phyloP scores from a whole-genome alignment of 257 asterid genomes.

The Vinca minor region DNA sequence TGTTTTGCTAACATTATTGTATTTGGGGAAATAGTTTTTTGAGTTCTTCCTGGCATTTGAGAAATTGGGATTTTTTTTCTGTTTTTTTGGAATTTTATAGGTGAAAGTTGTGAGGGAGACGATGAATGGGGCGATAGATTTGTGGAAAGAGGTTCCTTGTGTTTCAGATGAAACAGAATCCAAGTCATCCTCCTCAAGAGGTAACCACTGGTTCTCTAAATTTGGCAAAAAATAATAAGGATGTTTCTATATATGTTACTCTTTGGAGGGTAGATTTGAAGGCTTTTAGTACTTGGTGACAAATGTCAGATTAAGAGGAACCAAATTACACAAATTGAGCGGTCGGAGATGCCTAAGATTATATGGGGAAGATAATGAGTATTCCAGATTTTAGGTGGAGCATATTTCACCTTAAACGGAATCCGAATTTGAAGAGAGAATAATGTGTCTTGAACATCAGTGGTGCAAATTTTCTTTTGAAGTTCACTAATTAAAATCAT shows the following conservation, averaged over 20 bases:
- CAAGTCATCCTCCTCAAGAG: slow-evolving; percentile 43
- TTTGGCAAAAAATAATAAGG: not conserved
- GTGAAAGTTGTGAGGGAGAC: slow-evolving; percentile 80
- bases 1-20: too few species aligned
- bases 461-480: not conserved
- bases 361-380: not conserved
- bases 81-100: slow-evolving; percentile 24
- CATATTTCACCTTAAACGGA: not conserved
- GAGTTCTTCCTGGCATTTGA: not conserved
- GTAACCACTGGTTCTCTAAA: slow-evolving; percentile 21
- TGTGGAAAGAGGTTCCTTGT: slow-evolving; percentile 56
- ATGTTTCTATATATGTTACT: not conserved
- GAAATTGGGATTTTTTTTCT: not conserved
- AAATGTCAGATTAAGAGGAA: not conserved
- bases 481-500: not conserved
- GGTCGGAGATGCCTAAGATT: not conserved
- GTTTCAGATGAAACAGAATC: slow-evolving; percentile 24
- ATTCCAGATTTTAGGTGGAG: not conserved
- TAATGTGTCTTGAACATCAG: not conserved
- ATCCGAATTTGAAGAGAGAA: not conserved
- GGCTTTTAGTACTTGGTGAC: not conserved
- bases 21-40: not conserved
- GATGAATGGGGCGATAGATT: slow-evolving; percentile 66
- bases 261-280: not conserved
- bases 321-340: not conserved